Base-by-base conservation (phyloP, 331 rosid species). In the Phaseolus coccineus region DNA sequence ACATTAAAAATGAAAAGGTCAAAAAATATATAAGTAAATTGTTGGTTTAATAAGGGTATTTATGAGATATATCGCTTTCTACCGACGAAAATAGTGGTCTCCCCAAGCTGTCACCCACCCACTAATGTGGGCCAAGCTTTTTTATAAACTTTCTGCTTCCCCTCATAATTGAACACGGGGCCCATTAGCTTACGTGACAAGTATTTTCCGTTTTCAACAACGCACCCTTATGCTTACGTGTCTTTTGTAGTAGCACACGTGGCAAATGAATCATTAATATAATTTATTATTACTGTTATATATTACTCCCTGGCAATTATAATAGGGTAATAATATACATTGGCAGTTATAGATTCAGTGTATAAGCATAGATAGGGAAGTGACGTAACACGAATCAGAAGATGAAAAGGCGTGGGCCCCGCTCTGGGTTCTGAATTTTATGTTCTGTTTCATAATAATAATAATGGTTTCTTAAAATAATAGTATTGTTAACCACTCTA, bases 81-180 rank as follows among this genome's bases (percentile, higher is more conserved):
- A 83, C 87, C 87, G 87, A 83, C 87, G 77, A 59, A 83, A 78
- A 83, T 28, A 50, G 84, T 48, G 77, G 64, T 25, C 59, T 14
- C 67, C 71, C 25, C 8, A 44, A 75, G 83, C 83, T 83, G 83
- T 78, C 77, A 58, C 30, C 72, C 69, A 74, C 78, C 53, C 63
- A 68, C 70, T 62, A 5, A 24, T 28, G 68, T 67, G 80, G 86
- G 65, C 59, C 80, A 5, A 22, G 4, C 30, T 28, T 2, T 24
- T 50, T 5, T 24, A 42, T 42, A 48, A 3, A 8, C 62, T 57
- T 71, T 71, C 30, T 39, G 42, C 3, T 0, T 9, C 4, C 16
- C 16, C 39, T 57, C 62, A 62, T 52, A 58, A 68, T 48, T 73
- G 52, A 50, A 16, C 7, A 5, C 27, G 73, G 86, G 77, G 13